Evolutionary conservation across 805 yeast genomes (phyloP), one percentile per base, ranked within the genome.

Genomic region (Hanseniaspora hatyaiensis): DNA sequence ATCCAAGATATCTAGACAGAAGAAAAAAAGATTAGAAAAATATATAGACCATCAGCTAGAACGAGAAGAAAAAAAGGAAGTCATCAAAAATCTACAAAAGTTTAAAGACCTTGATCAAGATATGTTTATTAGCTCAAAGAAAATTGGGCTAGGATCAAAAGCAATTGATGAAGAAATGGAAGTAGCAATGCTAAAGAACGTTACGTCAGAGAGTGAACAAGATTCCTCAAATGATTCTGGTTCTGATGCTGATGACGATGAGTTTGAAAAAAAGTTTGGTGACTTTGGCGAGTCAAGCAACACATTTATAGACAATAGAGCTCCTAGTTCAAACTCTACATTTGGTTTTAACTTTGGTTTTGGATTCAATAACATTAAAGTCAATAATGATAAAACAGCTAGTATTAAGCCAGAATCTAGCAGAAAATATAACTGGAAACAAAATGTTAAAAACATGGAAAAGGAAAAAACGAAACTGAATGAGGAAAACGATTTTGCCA

Each of bases 11-110:
- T 77, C 88, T 0, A 68, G 77, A 42, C 73, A 80, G 41, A 82
- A 89, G 67, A 74, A 71, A 69, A 74, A 77, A 82, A 66, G 67
- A 50, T 65, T 89, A 37, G 96, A 89, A 52, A 89, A 89, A 63
- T 89, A 86, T 62, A 86, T 89, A 32, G 94, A 87, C 50, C 94
- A 84, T 64, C 96, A 87, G 60, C 59, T 87, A 55, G 82, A 81
- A 57, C 69, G 94, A 59, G 95, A 89, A 61, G 97, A 89, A 64
- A 83, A 83, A 62, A 82, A 82, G 55, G 72, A 74, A 2, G 67
- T 89, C 47, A 66, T 89, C 36, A 78, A 80, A 53, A 87, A 86
- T 60, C 68, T 89, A 34, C 73, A 80, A 43, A 72, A 71, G 23
- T 66, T 74, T 8, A 65, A 67, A 29, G 32, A 45, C n/a, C 72